Evolutionary conservation across 1,284 basidiomycete species (phyloP), one percentile per base, ranked within the genome.

Genomic region (Somion occarium): DNA sequence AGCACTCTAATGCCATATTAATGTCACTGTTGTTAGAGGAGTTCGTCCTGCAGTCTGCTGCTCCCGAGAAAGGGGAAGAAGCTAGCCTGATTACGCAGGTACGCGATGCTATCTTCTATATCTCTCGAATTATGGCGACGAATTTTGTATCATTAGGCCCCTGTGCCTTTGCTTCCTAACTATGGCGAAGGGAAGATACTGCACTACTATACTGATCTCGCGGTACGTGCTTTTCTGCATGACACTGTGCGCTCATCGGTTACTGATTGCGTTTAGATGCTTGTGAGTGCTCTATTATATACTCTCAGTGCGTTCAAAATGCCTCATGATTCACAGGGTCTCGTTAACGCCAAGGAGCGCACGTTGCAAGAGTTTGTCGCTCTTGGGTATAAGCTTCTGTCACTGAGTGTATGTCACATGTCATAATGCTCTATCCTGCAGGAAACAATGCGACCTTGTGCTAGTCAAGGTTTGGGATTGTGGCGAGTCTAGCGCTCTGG

Each of bases 141-240:
- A n/a, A n/a, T 15, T 39, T 11, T n/a, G n/a, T 15, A 39, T 15
- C 3, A 15, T 5, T 24, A 43, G 42, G 42, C 42, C 18, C 42
- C 42, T 3, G 42, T 22, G 24, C 42, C 42, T 43, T 50, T 69
- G 22, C 56, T 70, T 26, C 62, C 69, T 7, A 69, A 70, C 56
- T 70, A 62, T 44, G 68, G 69, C 24, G 64, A 61, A 2, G 69
- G 69, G 3, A 59, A 53, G 20, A 50, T 67, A 30, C 53, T 60
- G 2, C 54, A 56, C 49, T 69, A 69, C 53, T 42, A 61, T 23
- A 56, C 59, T 48, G 68, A 71, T 42, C 15, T 71, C 42, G 54
- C 57, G 11, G 69, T 70, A 69, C 59, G 59, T 54, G 15, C 41
- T 9, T 9, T 12, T 42, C 22, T 22, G 43, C 20, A 24, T 46